Evolutionary conservation across 2,329 filamentous ascomycete species (phyloP).

Genomic region (Zopfia rhizophila): DNA sequence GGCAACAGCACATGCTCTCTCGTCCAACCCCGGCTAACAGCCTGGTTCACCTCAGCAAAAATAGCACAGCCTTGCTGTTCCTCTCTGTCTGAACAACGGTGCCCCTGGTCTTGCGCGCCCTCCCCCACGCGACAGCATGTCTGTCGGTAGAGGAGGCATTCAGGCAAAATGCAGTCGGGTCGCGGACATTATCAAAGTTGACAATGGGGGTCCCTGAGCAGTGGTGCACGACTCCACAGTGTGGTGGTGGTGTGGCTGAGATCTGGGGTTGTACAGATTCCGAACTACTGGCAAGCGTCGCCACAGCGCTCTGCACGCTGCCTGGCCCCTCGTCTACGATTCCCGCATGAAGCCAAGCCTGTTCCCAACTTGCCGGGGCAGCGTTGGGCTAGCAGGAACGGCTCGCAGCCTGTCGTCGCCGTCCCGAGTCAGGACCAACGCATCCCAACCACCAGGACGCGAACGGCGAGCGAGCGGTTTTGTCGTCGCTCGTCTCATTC

Average conservation of each 20-base stretch:
- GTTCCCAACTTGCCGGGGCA: constrained; percentile 26
- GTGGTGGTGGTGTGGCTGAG: constrained; percentile 26
- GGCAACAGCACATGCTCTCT: too few relatives aligned
- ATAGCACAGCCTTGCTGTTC: constrained; percentile 24
- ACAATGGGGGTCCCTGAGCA: constrained; percentile 28
- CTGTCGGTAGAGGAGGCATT: constrained; percentile 20
- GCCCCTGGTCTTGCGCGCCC: constrained; percentile 21
- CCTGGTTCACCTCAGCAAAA: constrained; percentile 22
- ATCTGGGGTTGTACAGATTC: constrained; percentile 26
- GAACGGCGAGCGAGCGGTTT: constrained; percentile 5
- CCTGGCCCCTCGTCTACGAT: constrained; percentile 18
- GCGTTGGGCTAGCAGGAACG: constrained; percentile 31
- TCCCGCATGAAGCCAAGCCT: constrained; percentile 22
- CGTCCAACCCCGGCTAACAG: constrained; percentile 5
- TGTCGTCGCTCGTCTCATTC: constrained; percentile 1
- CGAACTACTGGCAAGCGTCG: constrained; percentile 27
- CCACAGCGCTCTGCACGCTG: constrained; percentile 6
- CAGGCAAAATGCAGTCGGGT: constrained; percentile 27
- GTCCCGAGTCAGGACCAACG: constrained; percentile 28
- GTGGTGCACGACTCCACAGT: constrained; percentile 20
- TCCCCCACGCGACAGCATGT: constrained; percentile 25
- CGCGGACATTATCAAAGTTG: constrained; percentile 22
- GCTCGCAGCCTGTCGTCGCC: constrained; percentile 17
- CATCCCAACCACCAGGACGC: constrained; percentile 20
- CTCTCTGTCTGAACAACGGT: constrained; percentile 14